Evolutionary conservation across 768 basidiomycete genomes (phyloP), one percentile per base, ranked within the genome.

Genomic region (Boletus huronensis): DNA sequence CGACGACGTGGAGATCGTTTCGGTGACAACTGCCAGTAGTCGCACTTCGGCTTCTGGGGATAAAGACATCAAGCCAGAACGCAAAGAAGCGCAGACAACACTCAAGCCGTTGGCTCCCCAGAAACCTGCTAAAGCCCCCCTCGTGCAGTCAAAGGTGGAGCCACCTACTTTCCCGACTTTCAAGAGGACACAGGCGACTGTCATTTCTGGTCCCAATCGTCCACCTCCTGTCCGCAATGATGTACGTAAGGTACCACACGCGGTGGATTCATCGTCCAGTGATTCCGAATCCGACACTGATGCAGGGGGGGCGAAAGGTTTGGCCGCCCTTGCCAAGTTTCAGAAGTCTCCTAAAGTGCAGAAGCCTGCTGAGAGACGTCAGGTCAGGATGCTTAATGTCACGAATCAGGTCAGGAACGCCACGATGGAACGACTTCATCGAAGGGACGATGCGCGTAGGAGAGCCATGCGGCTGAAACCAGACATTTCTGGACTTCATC

Each of bases 401-500:
- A 79, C 82, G 0, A 73, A 72, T 29, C 62, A 68, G 17, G 68
- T 56, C 14, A 72, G 70, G 49, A 81, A 77, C 32, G 72, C 78
- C 9, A 72, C 77, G 17, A 72, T 79, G 58, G 78, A 82, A 45
- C 75, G 84, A 32, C 59, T 84, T 38, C 71, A 75, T 29, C 78
- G 81, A 54, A 78, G 81, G 48, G 84, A 88, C 17, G 82, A 84
- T 52, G 81, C 82, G 26, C 82, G 82, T 19, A 62, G 80, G 53
- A 80, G 75, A 42, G 81, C 82, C 7, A 72, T 85, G 57, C 84
- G 94, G 8, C 75, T 95, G 63, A 87, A 84, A 64, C 96, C 94
- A 3, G 87, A 98, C 63, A 77, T 95, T 19, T 83, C 85, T 29
- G 78, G 76, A 6, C 82, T 99, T 21, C 88, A 96, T 68, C 83